A percentile compares a stretch with the other conserved stretches of the same genome.
phyloP scores from a whole-genome alignment of 768 basidiomycete species.

The Rhizopogon roseolus region DNA sequence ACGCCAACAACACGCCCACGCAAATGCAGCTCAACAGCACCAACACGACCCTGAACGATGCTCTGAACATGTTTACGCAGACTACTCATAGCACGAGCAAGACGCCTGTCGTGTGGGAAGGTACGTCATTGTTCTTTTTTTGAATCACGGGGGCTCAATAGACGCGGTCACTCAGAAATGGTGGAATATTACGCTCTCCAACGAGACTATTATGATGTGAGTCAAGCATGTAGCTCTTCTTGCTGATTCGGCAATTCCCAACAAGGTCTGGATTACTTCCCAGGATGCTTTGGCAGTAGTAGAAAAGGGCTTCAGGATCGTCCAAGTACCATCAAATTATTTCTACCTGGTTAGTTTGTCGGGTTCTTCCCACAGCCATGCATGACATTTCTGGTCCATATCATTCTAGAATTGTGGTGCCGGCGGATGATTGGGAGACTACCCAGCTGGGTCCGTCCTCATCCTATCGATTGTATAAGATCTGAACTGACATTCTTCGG shows the following conservation, averaged over 20 bases:
- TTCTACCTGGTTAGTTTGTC: slow-evolving; percentile 40
- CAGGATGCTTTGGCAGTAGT: slow-evolving; percentile 34
- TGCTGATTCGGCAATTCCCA: background rate
- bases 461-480: background rate
- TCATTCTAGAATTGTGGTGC: slow-evolving; percentile 38
- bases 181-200: slow-evolving; percentile 35
- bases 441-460: slow-evolving; percentile 23
- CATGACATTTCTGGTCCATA: background rate
- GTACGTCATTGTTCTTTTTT: slow-evolving; percentile 22
- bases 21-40: slow-evolving; percentile 46
- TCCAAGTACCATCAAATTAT: slow-evolving; percentile 47
- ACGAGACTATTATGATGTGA: slow-evolving; percentile 40
- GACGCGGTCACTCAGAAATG: slow-evolving; percentile 35
- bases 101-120: slow-evolving; percentile 82
- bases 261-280: slow-evolving; percentile 45
- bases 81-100: slow-evolving; percentile 63
- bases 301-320: slow-evolving; percentile 35
- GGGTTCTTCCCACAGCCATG: background rate
- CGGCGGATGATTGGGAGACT: slow-evolving; percentile 40
- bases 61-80: slow-evolving; percentile 57
- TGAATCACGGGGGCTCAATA: background rate
- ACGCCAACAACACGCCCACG: slow-evolving; percentile 55
- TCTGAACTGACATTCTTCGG: background rate
- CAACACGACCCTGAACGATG: slow-evolving; percentile 55
- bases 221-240: background rate